Conservation (phyloP, 2,329 filamentous ascomycete genomes). For the Monilinia fructicola region DNA sequence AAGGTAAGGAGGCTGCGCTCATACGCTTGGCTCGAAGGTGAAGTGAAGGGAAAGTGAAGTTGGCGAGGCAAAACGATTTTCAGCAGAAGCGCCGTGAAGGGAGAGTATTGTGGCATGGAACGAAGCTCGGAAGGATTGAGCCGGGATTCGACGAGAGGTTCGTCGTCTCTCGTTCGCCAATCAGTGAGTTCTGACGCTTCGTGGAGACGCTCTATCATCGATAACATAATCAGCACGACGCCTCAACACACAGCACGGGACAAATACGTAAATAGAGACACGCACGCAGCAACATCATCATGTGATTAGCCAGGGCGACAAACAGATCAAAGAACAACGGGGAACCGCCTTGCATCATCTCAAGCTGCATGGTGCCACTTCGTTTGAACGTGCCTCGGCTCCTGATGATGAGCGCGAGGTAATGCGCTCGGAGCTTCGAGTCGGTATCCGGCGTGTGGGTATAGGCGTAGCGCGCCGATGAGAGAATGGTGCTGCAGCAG, state of each 20-base stretch:
- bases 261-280: slow-evolving; percentile 25
- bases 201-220: slow-evolving; percentile 37
- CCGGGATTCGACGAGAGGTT: slow-evolving; percentile 24
- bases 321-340: slow-evolving; percentile 91
- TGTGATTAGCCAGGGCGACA: slow-evolving; percentile 88
- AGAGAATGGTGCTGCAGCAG: slow-evolving; percentile 82
- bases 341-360: slow-evolving; percentile 84
- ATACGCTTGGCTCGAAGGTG: not conserved
- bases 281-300: slow-evolving; percentile 67
- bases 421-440: slow-evolving; percentile 87
- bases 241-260: not conserved
- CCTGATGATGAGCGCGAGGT: slow-evolving; percentile 87
- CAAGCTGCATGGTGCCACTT: slow-evolving; percentile 91
- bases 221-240: slow-evolving; percentile 14
- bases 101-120: slow-evolving; percentile 17
- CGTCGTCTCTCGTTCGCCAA: not conserved
- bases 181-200: slow-evolving; percentile 36
- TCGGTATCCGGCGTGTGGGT: slow-evolving; percentile 84
- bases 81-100: not conserved
- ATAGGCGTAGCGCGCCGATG: slow-evolving; percentile 87
- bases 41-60: not conserved
- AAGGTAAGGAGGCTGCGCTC: not conserved
- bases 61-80: not conserved
- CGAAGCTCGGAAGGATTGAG: not conserved
- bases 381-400: slow-evolving; percentile 86